Base-by-base conservation (phyloP, 176 grass and related monocot genomes). In the Chrysopogon serrulatus region DNA sequence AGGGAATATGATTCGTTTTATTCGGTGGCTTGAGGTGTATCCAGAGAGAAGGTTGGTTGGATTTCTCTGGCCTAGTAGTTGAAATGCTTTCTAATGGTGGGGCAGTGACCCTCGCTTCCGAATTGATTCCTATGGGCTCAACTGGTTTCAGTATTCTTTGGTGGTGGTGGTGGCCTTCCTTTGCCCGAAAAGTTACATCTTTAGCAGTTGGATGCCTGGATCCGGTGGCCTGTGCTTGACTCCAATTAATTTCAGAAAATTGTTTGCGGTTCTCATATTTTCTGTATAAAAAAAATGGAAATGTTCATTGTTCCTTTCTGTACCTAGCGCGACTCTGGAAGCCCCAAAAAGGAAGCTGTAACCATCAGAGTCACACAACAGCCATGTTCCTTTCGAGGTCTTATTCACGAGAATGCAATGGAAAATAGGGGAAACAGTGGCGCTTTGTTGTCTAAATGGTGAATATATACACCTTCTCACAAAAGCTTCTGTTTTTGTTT, bases 141-240 rank as follows among this genome's bases (percentile, higher is more conserved):
- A 13, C 37, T 42, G 6, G 59, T 17, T 53, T 42, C 15, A 65
- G 49, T 54, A 59, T 73, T 27, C 6, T 28, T 59, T 49, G 30
- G 39, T 68, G 18, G n/a, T n/a, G n/a, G n/a, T n/a, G n/a, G 5
- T 43, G 18, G 24, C 27, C 21, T 28, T 47, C 1, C 27, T 75
- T 27, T 71, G 6, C 40, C 34, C 13, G 8, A 13, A 60, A 61
- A 33, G 49, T 34, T 41, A 3, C 68, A 13, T 45, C 11, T 80
- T 65, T 73, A 10, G 18, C 51, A 42, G 59, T n/a, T 44, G 49
- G 71, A 81, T 89, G 77, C 51, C 14, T 60, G 63, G 77, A 85
- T 89, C 83, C 51, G 21, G 41, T 64, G 35, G 24, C 66, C 63
- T 31, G 64, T 70, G 24, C 33, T 47, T 54, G 28, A 9, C 53